A percentile compares a stretch with the other conserved stretches of the same genome.
phyloP scores from a whole-genome alignment of 768 basidiomycete species.

The Panellus pusillus region DNA sequence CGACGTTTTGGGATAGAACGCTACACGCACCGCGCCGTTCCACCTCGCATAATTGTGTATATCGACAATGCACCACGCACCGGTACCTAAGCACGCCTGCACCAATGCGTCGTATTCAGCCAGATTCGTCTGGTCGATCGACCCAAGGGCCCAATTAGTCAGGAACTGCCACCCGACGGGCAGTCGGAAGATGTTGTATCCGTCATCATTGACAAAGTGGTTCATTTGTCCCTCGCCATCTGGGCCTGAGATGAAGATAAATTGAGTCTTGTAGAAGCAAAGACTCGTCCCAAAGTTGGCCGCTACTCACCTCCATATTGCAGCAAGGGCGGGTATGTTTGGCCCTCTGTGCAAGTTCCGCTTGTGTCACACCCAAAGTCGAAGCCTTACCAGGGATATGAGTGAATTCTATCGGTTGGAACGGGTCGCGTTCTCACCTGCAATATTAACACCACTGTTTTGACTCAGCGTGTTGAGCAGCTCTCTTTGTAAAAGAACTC shows the following conservation, averaged over 20 bases:
- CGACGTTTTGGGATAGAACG: neutral
- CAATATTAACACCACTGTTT: slow-evolving; percentile 48
- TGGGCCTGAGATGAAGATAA: slow-evolving; percentile 24
- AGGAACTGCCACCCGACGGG: slow-evolving; percentile 63
- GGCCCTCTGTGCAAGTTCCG: slow-evolving; percentile 39
- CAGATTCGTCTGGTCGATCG: slow-evolving; percentile 45
- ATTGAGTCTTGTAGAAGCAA: neutral
- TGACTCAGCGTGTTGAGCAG: neutral
- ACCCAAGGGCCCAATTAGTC: slow-evolving; percentile 34
- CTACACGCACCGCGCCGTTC: slow-evolving; percentile 38
- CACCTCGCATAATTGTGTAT: slow-evolving; percentile 63
- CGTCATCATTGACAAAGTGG: slow-evolving; percentile 57
- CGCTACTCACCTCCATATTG: slow-evolving; percentile 38
- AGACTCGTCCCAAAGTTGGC: neutral
- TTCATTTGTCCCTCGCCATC: slow-evolving; percentile 58
- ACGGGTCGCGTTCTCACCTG: slow-evolving; percentile 11
- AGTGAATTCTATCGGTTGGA: too few species aligned
- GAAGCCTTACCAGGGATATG: slow-evolving; percentile 29
- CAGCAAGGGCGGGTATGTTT: slow-evolving; percentile 45
- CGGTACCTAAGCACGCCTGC: slow-evolving; percentile 28
- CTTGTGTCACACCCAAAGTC: slow-evolving; percentile 53
- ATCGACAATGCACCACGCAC: slow-evolving; percentile 36
- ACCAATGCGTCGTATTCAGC: slow-evolving; percentile 52
- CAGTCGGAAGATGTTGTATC: slow-evolving; percentile 58
- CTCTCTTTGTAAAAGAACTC: neutral